A percentile compares a stretch with the other conserved stretches of the same genome.
phyloP scores from a whole-genome alignment of 805 yeast species.

The Torulaspora franciscae region DNA sequence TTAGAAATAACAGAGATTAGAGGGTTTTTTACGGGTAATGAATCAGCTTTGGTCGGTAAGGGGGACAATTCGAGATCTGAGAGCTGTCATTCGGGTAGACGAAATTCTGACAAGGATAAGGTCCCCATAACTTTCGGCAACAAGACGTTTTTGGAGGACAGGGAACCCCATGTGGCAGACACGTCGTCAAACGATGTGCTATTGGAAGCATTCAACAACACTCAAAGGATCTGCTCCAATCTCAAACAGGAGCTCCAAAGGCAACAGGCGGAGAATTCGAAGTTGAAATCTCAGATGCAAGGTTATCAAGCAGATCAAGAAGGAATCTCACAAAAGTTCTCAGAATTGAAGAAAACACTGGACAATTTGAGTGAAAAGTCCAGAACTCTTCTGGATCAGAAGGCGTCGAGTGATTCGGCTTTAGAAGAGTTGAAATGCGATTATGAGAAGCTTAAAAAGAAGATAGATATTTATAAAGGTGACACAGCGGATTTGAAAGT shows the following conservation, averaged over 20 bases:
- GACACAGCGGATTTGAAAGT: slow-evolving; percentile 23
- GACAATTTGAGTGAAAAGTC: slow-evolving; percentile 23
- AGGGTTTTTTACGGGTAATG: slow-evolving; percentile 16
- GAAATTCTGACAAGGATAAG: background rate
- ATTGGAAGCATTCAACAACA: slow-evolving; percentile 39
- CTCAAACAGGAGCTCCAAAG: slow-evolving; percentile 34
- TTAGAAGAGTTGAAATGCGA: slow-evolving; percentile 26
- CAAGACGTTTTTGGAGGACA: background rate
- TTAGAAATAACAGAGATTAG: slow-evolving; percentile 42
- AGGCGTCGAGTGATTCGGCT: slow-evolving; percentile 20
- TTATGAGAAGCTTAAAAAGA: slow-evolving; percentile 16
- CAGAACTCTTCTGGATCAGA: slow-evolving; percentile 22
- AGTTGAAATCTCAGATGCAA: slow-evolving; percentile 26
- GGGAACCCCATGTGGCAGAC: slow-evolving; percentile 10
- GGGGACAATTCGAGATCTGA: background rate
- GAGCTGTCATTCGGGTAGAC: background rate
- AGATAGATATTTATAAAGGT: slow-evolving; percentile 20
- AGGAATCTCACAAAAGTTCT: slow-evolving; percentile 22
- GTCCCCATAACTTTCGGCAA: background rate
- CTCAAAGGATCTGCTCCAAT: slow-evolving; percentile 36
- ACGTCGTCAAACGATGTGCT: slow-evolving; percentile 36
- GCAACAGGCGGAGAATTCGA: slow-evolving; percentile 27
- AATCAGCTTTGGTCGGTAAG: background rate
- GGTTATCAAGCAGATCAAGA: slow-evolving; percentile 23
- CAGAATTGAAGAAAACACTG: slow-evolving; percentile 24